Conservation (phyloP, 495 filamentous ascomycete genomes). For the Penicillium ochrochloron region DNA sequence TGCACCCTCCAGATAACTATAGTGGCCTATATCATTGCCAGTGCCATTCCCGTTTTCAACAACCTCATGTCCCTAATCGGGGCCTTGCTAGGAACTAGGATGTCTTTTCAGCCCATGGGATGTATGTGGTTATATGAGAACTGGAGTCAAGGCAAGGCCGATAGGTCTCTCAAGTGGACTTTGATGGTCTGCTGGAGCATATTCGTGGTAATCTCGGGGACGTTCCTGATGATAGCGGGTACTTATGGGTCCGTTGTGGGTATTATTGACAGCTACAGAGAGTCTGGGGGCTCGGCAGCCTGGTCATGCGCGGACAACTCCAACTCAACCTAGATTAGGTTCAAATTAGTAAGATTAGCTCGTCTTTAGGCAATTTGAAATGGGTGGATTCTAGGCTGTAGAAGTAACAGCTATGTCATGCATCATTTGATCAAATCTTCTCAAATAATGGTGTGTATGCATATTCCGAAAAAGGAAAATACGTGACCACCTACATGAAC, state of each 20-base stretch:
- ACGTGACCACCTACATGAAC: neutral
- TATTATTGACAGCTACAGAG: slow-evolving; percentile 53
- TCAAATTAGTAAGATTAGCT: neutral
- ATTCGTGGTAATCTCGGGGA: slow-evolving; percentile 39
- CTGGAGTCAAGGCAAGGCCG: slow-evolving; percentile 47
- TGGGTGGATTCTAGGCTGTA: neutral
- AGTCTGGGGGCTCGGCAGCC: slow-evolving; percentile 30
- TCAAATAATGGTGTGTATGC: neutral
- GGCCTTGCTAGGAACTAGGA: slow-evolving; percentile 56
- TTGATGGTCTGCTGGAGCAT: slow-evolving; percentile 35
- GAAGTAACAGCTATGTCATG: neutral
- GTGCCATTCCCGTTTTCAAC: slow-evolving; percentile 71
- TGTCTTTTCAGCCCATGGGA: slow-evolving; percentile 50
- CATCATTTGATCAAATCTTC: slow-evolving; percentile 3
- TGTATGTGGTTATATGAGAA: slow-evolving; percentile 53
- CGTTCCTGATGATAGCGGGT: slow-evolving; percentile 58
- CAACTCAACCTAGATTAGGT: slow-evolving; percentile 24
- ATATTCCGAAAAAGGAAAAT: neutral
- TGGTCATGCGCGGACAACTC: slow-evolving; percentile 46
- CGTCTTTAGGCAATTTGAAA: slow-evolving; percentile 1
- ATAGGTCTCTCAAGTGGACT: slow-evolving; percentile 29
- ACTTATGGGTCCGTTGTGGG: slow-evolving; percentile 61
- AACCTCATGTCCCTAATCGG: slow-evolving; percentile 63
- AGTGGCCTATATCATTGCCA: slow-evolving; percentile 69
- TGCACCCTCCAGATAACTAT: slow-evolving; percentile 60